Evolutionary conservation across 2,329 filamentous ascomycete genomes (phyloP).

Genomic region (Ambrosiella beaveri): DNA sequence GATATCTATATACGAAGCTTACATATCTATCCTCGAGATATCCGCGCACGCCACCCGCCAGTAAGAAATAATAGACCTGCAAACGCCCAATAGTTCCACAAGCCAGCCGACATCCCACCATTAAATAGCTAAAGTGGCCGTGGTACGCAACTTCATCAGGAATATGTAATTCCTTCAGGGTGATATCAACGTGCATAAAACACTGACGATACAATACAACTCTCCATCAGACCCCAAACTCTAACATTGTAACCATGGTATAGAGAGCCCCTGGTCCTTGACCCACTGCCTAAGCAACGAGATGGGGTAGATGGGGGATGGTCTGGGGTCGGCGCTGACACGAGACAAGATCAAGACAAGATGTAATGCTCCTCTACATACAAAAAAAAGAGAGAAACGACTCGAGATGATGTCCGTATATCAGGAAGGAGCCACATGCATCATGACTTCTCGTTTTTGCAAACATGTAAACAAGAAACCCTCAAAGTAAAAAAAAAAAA

Average conservation of each 20-base stretch:
- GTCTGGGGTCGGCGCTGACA: background rate
- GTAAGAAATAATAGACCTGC: background rate
- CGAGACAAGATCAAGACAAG: too few species aligned
- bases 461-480: background rate
- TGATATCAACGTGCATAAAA: background rate
- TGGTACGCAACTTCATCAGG: too few species aligned
- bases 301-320: background rate
- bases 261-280: background rate
- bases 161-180: too few species aligned
- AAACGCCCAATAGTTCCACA: too few species aligned
- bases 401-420: too few species aligned
- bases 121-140: too few species aligned
- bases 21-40: background rate
- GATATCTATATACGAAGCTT: too few species aligned
- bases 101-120: too few species aligned
- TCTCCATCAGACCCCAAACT: background rate
- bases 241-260: background rate
- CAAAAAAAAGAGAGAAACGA: too few species aligned
- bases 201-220: background rate
- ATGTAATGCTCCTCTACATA: too few species aligned
- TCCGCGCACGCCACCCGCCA: background rate
- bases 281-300: background rate
- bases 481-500: background rate
- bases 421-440: too few species aligned
- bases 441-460: too few species aligned